Base-by-base conservation (phyloP, 1,284 basidiomycete species). In the Ceratobasidium sp. region DNA sequence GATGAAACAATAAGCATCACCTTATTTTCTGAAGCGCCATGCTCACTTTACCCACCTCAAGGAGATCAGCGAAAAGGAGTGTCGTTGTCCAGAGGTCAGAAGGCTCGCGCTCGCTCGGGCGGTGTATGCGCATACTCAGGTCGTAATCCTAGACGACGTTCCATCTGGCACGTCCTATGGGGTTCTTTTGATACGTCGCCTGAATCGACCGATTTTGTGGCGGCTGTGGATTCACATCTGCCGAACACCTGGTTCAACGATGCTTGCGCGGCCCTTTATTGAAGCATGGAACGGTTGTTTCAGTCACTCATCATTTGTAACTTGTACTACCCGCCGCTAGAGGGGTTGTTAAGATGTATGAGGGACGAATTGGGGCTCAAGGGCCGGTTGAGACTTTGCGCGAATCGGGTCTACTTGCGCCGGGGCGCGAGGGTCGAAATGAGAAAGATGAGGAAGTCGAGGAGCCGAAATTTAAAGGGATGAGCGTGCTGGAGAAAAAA, bases 291-390 rank as follows among this genome's bases (percentile, higher is more conserved):
- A 93, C 92, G 0, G 89, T 93, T 60, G 89, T 92, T 53, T 84
- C 92, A 7, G 90, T 92, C n/a, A 93, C 92, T 0, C 91, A 93
- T 78, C 91, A 93, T 76, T 89, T 93, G 59, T 89, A 92, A 72
- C 85, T 93, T 1, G 90, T 93, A 19, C 85, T 93, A 22, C 91
- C 91, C 0, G 89, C 87, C 0, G 87, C 91, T 0, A 80, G 89
- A 74, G 71, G 65, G 64, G 56, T 71, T 44, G 74, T 75, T 22
- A 47, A 66, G 29, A 65, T 75, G 24, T 27, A 22, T 9, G 56
- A 75, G 3, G 74, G 74, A n/a, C 11, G 8, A 19, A 51, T 75
- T 14, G 54, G 45, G 7, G 53, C 65, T 19, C 74, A 75, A 50
- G 74, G 74, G 1, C 31, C 65, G 15, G 47, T 54, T 9, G 66